phyloP scores from a whole-genome alignment of 768 basidiomycete genomes.

The Serendipita sp. region DNA sequence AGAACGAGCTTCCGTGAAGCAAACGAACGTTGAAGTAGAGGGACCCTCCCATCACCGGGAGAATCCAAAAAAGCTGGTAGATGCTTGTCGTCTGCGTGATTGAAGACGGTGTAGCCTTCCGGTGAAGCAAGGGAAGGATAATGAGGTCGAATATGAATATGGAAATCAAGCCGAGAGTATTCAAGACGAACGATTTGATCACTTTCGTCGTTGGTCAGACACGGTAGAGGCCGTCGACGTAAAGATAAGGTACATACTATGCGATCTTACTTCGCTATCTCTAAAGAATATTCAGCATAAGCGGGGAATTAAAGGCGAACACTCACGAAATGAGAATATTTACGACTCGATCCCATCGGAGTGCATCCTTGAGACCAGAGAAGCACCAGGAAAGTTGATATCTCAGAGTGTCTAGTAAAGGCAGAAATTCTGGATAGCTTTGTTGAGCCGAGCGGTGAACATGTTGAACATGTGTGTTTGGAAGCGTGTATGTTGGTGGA shows the following conservation, averaged over 20 bases:
- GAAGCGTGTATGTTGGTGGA: no score
- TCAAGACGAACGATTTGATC: conserved; percentile 60
- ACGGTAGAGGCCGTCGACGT: background rate
- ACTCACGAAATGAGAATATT: conserved; percentile 42
- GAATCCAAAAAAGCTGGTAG: conserved; percentile 63
- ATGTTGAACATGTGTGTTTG: no score
- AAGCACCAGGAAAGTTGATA: conserved; percentile 46
- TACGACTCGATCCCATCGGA: conserved; percentile 53
- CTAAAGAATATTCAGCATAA: conserved; percentile 23
- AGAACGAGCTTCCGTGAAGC: background rate
- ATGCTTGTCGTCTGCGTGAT: conserved; percentile 54
- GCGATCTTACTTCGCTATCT: conserved; percentile 59
- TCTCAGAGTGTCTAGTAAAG: conserved; percentile 40
- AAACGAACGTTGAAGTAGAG: conserved; percentile 69
- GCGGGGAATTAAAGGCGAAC: no score
- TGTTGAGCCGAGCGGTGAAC: background rate
- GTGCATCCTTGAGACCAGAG: conserved; percentile 52
- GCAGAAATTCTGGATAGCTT: conserved; percentile 52
- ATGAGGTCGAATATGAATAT: conserved; percentile 65
- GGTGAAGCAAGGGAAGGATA: conserved; percentile 48
- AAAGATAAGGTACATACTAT: conserved; percentile 19
- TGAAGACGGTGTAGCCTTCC: conserved; percentile 26
- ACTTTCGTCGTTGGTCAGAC: conserved; percentile 18
- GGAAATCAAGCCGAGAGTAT: conserved; percentile 51
- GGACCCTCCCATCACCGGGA: conserved; percentile 59